phyloP scores from a whole-genome alignment of 306 rosid genomes.

The Quercus aquifolioides region DNA sequence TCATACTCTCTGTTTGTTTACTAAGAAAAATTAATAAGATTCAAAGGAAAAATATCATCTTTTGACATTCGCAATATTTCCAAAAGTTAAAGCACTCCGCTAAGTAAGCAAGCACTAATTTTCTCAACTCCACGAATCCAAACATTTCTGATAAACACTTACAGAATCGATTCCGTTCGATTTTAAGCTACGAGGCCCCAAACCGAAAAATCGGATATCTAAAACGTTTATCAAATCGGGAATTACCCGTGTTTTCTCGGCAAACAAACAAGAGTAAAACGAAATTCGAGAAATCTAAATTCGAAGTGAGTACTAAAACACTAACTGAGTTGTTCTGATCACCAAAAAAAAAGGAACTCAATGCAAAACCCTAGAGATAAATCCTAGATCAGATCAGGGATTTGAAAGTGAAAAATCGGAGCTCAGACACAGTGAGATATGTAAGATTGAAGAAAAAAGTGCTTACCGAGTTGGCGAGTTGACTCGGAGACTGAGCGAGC shows the following conservation, averaged over 20 bases:
- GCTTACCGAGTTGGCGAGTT: constrained; percentile 31
- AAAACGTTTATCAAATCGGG: neutral
- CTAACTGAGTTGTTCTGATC: constrained; percentile 14
- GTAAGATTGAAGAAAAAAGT: constrained; percentile 7
- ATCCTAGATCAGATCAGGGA: constrained; percentile 29
- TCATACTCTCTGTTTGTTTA: too few relatives aligned
- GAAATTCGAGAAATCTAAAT: neutral
- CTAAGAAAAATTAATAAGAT: neutral
- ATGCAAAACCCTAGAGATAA: neutral
- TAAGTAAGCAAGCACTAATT: neutral
- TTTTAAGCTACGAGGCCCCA: neutral
- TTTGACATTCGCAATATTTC: neutral
- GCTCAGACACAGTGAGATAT: neutral
- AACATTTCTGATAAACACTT: too few relatives aligned
- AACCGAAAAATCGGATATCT: neutral
- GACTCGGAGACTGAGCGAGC: constrained; percentile 25
- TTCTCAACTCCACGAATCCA: too few relatives aligned
- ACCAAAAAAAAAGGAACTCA: neutral
- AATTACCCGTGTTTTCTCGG: neutral
- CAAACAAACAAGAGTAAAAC: neutral
- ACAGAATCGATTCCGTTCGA: neutral
- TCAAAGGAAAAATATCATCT: neutral
- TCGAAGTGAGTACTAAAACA: neutral
- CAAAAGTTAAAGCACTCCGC: neutral
- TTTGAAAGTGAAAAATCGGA: neutral